These are phyloP conservation scores for Sinapis alba DNA, from an alignment of 441 rosid genomes.

Conservation along the genomic window DNA sequence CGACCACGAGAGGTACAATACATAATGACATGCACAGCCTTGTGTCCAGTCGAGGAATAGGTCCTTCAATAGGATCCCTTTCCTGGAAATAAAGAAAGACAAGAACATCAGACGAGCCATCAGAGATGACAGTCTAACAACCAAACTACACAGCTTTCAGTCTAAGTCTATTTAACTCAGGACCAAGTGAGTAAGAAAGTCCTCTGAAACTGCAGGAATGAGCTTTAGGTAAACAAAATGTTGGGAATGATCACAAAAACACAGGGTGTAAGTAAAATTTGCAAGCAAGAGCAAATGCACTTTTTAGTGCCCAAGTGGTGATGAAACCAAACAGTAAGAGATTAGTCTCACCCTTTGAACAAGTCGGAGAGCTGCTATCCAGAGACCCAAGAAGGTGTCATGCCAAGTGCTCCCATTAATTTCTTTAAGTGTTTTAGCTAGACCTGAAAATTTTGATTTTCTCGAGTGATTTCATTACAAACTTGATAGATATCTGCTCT, in stretches of 20 bases:
- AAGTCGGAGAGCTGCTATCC: slow-evolving; percentile 82
- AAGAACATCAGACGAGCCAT: slow-evolving; percentile 21
- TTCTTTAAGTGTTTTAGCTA: slow-evolving; percentile 68
- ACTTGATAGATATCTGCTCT: slow-evolving; percentile 25
- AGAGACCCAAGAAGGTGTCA: slow-evolving; percentile 71
- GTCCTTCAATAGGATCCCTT: slow-evolving; percentile 81
- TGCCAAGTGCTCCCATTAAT: slow-evolving; percentile 72
- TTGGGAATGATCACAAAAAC: slow-evolving; percentile 1
- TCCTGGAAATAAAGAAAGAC: slow-evolving; percentile 46
- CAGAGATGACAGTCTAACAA: slow-evolving; percentile 14
- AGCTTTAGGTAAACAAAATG: background rate
- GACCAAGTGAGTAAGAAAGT: background rate
- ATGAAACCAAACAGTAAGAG: slow-evolving; percentile 24
- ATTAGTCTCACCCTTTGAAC: slow-evolving; percentile 74
- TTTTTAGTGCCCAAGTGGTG: background rate
- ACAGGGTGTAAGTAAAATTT: slow-evolving; percentile 2
- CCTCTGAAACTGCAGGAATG: background rate
- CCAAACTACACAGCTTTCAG: background rate
- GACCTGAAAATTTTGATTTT: slow-evolving; percentile 44
- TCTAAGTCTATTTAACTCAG: slow-evolving; percentile 3
- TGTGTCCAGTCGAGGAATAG: slow-evolving; percentile 72
- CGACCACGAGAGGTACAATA: slow-evolving; percentile 64
- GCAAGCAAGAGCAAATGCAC: slow-evolving; percentile 14
- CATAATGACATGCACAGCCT: slow-evolving; percentile 72
- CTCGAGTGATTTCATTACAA: slow-evolving; percentile 15